phyloP scores from a whole-genome alignment of 2,329 filamentous ascomycete species.

The Berkeleyomyces basicola region DNA sequence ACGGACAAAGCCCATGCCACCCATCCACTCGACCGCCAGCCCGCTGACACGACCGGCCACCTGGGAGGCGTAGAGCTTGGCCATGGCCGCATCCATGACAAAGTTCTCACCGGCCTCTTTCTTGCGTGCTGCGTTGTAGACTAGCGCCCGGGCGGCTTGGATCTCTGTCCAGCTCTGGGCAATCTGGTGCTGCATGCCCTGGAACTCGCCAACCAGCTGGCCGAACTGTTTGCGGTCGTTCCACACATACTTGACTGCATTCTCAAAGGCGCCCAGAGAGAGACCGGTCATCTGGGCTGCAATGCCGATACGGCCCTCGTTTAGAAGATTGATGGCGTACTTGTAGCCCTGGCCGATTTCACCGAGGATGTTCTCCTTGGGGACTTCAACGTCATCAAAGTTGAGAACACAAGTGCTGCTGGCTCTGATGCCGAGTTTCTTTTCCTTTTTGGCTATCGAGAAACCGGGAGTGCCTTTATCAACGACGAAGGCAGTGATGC shows the following conservation, averaged over 20 bases:
- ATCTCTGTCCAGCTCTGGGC: conserved; percentile 94
- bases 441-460: conserved; percentile 97
- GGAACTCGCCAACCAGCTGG: conserved; percentile 83
- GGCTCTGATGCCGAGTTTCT: conserved; percentile 94
- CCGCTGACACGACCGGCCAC: conserved; percentile 77
- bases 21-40: conserved; percentile 95
- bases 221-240: conserved; percentile 98
- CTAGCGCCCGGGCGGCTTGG: conserved; percentile 71
- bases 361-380: conserved; percentile 74
- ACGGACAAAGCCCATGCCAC: conserved; percentile 94
- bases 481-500: conserved; percentile 89
- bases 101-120: conserved; percentile 97
- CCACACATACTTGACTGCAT: conserved; percentile 89
- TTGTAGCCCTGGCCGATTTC: conserved; percentile 90
- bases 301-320: conserved; percentile 95
- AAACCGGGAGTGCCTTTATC: conserved; percentile 84
- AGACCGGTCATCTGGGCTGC: conserved; percentile 97
- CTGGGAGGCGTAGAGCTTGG: conserved; percentile 87
- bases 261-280: conserved; percentile 86
- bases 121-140: conserved; percentile 92
- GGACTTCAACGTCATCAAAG: conserved; percentile 90
- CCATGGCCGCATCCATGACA: conserved; percentile 92
- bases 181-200: conserved; percentile 98
- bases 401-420: conserved; percentile 94
- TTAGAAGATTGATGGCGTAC: conserved; percentile 84